Percentiles rank a stretch among this genome's conserved stretches.
These are phyloP conservation scores for Fusarium begoniae DNA, from an alignment of 2,329 filamentous ascomycete species.

Conservation along the genomic window DNA sequence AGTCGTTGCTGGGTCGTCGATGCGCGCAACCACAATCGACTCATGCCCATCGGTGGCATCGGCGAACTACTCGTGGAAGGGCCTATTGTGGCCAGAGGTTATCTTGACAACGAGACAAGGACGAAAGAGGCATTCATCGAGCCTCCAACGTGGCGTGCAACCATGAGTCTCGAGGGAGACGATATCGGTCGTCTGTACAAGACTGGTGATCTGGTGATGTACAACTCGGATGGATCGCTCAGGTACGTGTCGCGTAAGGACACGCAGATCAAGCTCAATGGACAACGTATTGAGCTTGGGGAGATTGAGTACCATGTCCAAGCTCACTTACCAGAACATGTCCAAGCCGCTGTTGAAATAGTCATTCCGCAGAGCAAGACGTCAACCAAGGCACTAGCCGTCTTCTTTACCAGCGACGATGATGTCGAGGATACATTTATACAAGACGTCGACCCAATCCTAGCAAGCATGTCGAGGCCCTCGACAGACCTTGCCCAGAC, in stretches of 20 bases:
- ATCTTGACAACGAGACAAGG: slow-evolving; percentile 13
- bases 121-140: slow-evolving; percentile 24
- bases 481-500: background rate
- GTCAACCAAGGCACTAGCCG: slow-evolving; percentile 27
- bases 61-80: slow-evolving; percentile 25
- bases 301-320: slow-evolving; percentile 56
- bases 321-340: slow-evolving; percentile 50
- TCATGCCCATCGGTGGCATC: slow-evolving; percentile 1
- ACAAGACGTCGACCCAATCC: background rate
- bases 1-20: slow-evolving; percentile 20
- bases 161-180: background rate
- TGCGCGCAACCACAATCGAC: slow-evolving; percentile 2
- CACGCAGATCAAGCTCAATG: slow-evolving; percentile 67
- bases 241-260: slow-evolving; percentile 64
- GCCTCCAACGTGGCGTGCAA: slow-evolving; percentile 58
- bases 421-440: background rate
- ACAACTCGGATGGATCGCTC: slow-evolving; percentile 53
- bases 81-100: slow-evolving; percentile 25
- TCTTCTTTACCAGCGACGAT: slow-evolving; percentile 27
- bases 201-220: slow-evolving; percentile 59
- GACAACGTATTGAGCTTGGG: slow-evolving; percentile 63
- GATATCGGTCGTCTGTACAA: slow-evolving; percentile 49
- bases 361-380: slow-evolving; percentile 49
- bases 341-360: slow-evolving; percentile 57
- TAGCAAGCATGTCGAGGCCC: slow-evolving; percentile 14